Base-by-base conservation (phyloP, 2,329 filamentous ascomycete species). In the Ascochyta koolunga region DNA sequence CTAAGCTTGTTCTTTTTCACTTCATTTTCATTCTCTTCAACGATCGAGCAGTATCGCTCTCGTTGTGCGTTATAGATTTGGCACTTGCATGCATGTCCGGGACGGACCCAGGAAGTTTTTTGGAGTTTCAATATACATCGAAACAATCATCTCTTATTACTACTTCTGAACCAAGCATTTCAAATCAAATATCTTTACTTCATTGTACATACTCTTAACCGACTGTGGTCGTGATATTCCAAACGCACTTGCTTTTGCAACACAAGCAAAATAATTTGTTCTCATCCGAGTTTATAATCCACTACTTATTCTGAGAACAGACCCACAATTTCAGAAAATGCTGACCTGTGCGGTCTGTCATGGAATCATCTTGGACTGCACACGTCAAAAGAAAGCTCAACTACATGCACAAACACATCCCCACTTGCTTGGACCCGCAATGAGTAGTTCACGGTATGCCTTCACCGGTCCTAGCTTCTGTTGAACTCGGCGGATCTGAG, bases 21-120 rank as follows among this genome's bases (percentile, higher is more conserved):
- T 40, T 35, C 35, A 44, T 42, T 11, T 2, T 29, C 19, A 16
- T 47, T 25, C 9, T 29, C 37, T 10, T 16, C 5, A 16, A 36
- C 45, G 45, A 54, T 46, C 21, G 51, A 50, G 51, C 45, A 27
- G 0, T 18, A 10, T 29, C 9, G 51, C 51, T 54, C 51, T 54
- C 51, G 39, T 49, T 39, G 22, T 31, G 35, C 39, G 22, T 15
- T 32, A 33, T 43, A 48, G 38, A 33, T 9, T 11, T 42, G 37
- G 25, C 37, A 38, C 15, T 49, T 35, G 15, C 27, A 37, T 21
- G 22, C 32, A 43, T 44, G 18, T 24, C 15, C 13, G 11, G 11
- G n/a, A 44, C 16, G n/a, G 21, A 22, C 9, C 43, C 18, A 19
- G 48, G 39, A 42, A 19, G 25, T 5, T 54, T 54, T 21, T 19